Evolutionary conservation across 768 basidiomycete species (phyloP), one percentile per base, ranked within the genome.

Genomic region (Filobasidium floriforme): DNA sequence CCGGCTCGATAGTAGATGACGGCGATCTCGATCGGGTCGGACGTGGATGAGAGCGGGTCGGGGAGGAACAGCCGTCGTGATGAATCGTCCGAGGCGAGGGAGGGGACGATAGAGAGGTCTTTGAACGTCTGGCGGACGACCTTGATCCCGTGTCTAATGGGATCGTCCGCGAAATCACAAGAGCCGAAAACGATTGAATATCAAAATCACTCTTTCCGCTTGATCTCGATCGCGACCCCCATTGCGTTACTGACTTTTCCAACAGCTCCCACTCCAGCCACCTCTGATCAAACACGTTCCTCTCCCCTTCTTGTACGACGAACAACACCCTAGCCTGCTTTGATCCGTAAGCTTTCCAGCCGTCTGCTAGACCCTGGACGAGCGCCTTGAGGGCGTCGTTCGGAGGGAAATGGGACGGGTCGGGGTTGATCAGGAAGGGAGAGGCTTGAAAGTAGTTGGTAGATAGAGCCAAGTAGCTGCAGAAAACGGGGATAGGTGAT

Each of bases 221-320:
- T 37, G 4, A 4, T 9, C 32, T 9, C 32, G 28, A 61, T 32
- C 19, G 40, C 19, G 15, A 59, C 29, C 6, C 18, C 24, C 26
- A n/a, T n/a, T n/a, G n/a, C n/a, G n/a, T 59, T 5, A 59, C 83
- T 59, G 74, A 92, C 92, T 79, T 84, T 72, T 91, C 86, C 0
- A 90, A 77, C 0, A 99, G 81, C 68, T 90, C 87, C 68, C 90
- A 96, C 78, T 98, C 91, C 26, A 98, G 79, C 81, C 84, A 85
- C 15, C 88, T 83, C 76, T 99, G 94, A 77, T 98, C 94, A 75
- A 97, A 98, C 5, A 94, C 84, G 77, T 99, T 99, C 43, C 93
- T 83, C 76, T 98, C 94, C 49, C 85, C 84, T 4, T 85, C 83
- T 73, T 93, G 92, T 0, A 90, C 85, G n/a, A 97, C 90, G 72